phyloP scores from a whole-genome alignment of 1,139 yeast genomes.

The Scheffersomyces segobiensis region DNA sequence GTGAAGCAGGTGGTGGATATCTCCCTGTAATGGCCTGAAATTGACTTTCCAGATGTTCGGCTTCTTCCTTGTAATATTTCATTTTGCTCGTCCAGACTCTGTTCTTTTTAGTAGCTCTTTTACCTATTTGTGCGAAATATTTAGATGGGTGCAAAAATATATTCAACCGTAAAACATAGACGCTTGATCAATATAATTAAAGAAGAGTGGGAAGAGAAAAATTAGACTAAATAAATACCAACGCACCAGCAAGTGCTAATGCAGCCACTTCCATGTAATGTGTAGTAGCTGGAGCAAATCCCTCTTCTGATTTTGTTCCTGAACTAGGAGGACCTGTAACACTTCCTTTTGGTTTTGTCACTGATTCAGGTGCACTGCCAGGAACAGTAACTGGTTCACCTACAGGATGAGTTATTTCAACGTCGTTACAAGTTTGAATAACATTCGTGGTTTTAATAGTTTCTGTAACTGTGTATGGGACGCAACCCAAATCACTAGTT shows the following conservation, averaged over 20 bases:
- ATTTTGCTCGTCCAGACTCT: neutral
- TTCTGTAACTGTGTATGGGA: neutral
- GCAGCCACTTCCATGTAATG: neutral
- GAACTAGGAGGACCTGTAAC: neutral
- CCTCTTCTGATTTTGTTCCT: neutral
- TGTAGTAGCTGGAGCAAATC: neutral
- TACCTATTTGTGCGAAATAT: neutral
- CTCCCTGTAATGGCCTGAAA: neutral
- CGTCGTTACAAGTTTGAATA: neutral
- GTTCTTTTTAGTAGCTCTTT: neutral
- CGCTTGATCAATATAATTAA: no score
- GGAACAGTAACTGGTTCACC: neutral
- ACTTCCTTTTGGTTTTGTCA: neutral
- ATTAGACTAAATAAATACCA: neutral
- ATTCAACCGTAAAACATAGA: neutral
- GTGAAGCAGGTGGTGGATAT: neutral
- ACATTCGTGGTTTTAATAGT: neutral
- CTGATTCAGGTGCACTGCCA: neutral
- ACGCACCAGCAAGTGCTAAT: neutral
- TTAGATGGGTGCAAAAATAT: neutral
- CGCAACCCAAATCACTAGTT: neutral
- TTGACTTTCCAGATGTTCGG: neutral
- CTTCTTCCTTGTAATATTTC: no score
- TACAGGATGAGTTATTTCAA: neutral
- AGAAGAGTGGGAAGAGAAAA: no score